Percentiles rank a stretch among this genome's conserved stretches.
Evolutionary conservation across 371 early-diverging fungal species (phyloP).

Genomic region (Encephalitozoon romaleae): DNA sequence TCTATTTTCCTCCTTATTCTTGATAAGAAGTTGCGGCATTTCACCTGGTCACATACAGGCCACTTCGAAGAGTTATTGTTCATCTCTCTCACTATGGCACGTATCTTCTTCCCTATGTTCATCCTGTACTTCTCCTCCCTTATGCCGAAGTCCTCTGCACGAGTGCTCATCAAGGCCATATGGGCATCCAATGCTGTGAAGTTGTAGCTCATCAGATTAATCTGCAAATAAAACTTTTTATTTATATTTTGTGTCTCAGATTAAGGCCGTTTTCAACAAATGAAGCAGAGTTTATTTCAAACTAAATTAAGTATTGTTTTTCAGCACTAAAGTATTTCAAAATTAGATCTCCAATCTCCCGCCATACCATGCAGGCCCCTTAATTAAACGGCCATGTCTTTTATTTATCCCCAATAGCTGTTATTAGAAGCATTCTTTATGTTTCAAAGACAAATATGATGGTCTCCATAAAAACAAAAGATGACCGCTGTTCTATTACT

Average conservation of each 20-base stretch:
- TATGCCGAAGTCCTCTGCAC: background rate
- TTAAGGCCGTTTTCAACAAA: background rate
- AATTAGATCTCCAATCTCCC: background rate
- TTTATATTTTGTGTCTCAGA: constrained; percentile 6
- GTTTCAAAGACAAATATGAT: background rate
- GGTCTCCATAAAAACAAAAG: background rate
- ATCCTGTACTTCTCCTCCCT: background rate
- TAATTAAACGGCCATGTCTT: background rate
- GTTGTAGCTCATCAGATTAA: background rate
- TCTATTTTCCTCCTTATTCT: background rate
- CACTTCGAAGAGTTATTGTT: background rate
- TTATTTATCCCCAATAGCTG: background rate
- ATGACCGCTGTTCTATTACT: background rate
- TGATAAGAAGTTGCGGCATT: background rate
- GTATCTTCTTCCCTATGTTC: constrained; percentile 2
- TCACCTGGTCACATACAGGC: background rate
- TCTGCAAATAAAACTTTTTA: background rate
- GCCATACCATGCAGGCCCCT: background rate
- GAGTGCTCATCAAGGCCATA: background rate
- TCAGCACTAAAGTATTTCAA: background rate
- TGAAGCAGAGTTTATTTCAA: background rate
- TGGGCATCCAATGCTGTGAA: background rate
- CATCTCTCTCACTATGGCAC: background rate
- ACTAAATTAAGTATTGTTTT: background rate
- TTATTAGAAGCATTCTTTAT: background rate